Conservation (phyloP, 1,284 basidiomycete genomes). For the Malassezia brasiliensis region DNA sequence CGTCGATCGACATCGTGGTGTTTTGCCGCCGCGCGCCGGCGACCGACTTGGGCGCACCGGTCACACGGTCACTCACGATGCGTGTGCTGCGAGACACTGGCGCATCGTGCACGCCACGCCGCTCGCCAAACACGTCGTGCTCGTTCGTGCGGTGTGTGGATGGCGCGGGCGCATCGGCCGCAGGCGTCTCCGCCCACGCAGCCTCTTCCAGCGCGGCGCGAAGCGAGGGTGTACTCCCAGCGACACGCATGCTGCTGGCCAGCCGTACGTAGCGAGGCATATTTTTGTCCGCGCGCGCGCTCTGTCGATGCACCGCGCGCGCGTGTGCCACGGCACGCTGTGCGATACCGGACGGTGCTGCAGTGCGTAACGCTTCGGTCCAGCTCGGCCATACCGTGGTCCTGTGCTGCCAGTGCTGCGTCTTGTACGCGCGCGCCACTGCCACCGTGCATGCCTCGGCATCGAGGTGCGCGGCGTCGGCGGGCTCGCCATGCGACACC, state of each 20-base stretch:
- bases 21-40: constrained; percentile 5
- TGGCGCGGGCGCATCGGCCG: too few relatives aligned
- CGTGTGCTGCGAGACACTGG: neutral
- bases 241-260: neutral
- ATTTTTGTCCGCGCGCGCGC: neutral
- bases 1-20: constrained; percentile 9
- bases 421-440: constrained; percentile 8
- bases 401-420: neutral
- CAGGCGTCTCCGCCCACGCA: neutral
- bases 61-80: constrained; percentile 1
- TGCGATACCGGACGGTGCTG: neutral
- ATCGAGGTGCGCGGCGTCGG: constrained; percentile 5
- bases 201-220: neutral
- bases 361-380: neutral
- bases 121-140: constrained; percentile 5
- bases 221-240: neutral
- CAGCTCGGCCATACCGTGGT: neutral
- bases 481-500: neutral
- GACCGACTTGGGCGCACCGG: neutral
- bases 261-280: neutral
- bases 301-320: neutral
- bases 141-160: neutral
- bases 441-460: constrained; percentile 6
- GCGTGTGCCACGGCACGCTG: neutral
- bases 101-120: neutral